Percentiles rank a stretch among this genome's conserved stretches.
These are phyloP conservation scores for Tuber indicum DNA, from an alignment of 495 filamentous ascomycete genomes.

Conservation along the genomic window DNA sequence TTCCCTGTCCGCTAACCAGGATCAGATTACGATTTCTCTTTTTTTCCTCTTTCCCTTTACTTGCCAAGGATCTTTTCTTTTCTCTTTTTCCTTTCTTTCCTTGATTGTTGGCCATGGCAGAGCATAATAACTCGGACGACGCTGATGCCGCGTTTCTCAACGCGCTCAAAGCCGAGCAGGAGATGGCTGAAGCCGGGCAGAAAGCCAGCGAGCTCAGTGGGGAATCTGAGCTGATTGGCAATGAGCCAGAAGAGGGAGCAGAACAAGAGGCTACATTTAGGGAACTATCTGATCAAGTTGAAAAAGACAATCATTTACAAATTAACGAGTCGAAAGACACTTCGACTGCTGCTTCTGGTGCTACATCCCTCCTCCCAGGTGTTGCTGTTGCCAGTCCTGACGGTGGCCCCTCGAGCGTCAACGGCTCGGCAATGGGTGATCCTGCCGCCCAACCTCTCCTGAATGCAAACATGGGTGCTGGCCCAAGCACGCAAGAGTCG, in stretches of 20 bases:
- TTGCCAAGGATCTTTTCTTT: conserved; percentile 11
- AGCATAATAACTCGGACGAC: conserved; percentile 30
- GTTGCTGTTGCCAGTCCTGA: conserved; percentile 34
- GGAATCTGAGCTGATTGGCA: conserved; percentile 10
- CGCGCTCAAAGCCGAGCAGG: conserved; percentile 37
- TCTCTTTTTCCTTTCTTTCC: conserved; percentile 8
- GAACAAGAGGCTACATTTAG: conserved; percentile 23
- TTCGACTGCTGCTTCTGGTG: conserved; percentile 23
- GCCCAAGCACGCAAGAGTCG: conserved; percentile 34
- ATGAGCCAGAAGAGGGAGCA: conserved; percentile 14
- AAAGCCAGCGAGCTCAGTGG: conserved; percentile 16
- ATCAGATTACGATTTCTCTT: neutral
- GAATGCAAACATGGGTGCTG: conserved; percentile 21
- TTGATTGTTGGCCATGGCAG: conserved; percentile 33
- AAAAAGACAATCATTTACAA: conserved; percentile 39
- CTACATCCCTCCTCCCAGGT: conserved; percentile 33
- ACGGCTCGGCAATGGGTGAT: conserved; percentile 29
- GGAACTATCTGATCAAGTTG: conserved; percentile 30
- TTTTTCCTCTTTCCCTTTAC: conserved; percentile 6
- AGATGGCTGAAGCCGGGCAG: conserved; percentile 25
- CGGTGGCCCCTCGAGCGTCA: conserved; percentile 31
- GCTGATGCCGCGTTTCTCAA: conserved; percentile 34
- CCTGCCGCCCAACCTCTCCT: conserved; percentile 28
- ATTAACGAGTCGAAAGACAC: conserved; percentile 36
- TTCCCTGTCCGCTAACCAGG: neutral